Evolutionary conservation across 441 rosid species (phyloP), one percentile per base, ranked within the genome.

Genomic region (Lepidium campestre): DNA sequence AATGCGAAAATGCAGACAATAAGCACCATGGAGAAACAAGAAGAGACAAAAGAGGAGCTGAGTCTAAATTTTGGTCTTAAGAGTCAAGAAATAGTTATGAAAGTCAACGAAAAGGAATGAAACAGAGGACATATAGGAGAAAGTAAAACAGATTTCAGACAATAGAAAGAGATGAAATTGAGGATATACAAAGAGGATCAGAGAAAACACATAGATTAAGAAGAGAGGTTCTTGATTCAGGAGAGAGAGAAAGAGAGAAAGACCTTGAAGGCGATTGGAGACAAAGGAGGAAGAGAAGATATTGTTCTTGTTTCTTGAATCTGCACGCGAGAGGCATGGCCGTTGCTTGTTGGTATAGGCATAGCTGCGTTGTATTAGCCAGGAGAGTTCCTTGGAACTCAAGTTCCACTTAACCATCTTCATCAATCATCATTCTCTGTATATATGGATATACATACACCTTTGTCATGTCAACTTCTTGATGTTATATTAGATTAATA

Each of bases 191-290:
- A 1, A 29, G 34, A 29, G 34, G 6, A 7, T 29, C 34, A 29
- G 34, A 58, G 50, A 65, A 47, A 35, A 45, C 12, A 54, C 42
- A 55, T n/a, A 36, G 57, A 34, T 34, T 18, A 61, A 67, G 58
- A 37, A 37, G 5, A 11, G 22, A 58, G 62, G 34, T 41, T 42
- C 5, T 0, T 60, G 64, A 73, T 64, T 47, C 29, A 61, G 56
- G 52, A 50, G 27, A 44, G 18, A 45, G 50, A 11, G 17, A 12
- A 46, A 50, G 27, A 44, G 18, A 45, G 50, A 11, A 20, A 12
- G 6, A 79, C 82, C 86, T 76, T 76, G 71, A 59, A 53, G 65
- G 76, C 65, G 68, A 34, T 62, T 60, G 78, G 62, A 56, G 71
- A 55, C 17, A 49, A 18, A 44, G 71, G 57, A 68, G 50, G 45